These are phyloP conservation scores for Pleurotus citrinopileatus DNA, from an alignment of 768 basidiomycete genomes.

Conservation along the genomic window DNA sequence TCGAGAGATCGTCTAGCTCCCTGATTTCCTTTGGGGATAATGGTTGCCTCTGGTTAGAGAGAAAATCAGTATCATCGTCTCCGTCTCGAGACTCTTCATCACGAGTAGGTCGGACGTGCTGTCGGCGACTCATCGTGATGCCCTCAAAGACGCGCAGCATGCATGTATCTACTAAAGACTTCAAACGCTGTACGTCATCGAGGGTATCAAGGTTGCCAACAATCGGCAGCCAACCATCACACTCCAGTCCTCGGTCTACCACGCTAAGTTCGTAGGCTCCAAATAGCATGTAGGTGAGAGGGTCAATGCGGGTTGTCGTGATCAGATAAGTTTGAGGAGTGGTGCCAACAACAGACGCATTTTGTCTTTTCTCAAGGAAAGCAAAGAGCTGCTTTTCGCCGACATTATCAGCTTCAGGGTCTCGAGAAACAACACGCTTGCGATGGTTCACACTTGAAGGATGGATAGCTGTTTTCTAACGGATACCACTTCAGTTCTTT, in stretches of 20 bases:
- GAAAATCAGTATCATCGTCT: conserved; percentile 58
- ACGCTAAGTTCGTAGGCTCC: conserved; percentile 79
- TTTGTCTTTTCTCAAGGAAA: conserved; percentile 81
- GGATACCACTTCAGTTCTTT: conserved; percentile 7
- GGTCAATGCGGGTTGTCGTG: conserved; percentile 81
- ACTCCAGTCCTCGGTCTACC: conserved; percentile 71
- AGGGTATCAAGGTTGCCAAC: conserved; percentile 69
- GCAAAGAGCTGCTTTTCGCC: conserved; percentile 77
- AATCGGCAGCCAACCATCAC: conserved; percentile 89
- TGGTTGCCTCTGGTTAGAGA: conserved; percentile 39
- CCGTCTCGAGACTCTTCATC: conserved; percentile 49
- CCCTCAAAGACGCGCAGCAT: conserved; percentile 92
- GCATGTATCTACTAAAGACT: conserved; percentile 74
- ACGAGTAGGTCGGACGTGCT: conserved; percentile 28
- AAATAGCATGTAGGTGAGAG: conserved; percentile 87
- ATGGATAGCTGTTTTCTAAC: conserved; percentile 74
- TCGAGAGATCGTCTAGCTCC: conserved; percentile 73
- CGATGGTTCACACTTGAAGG: conserved; percentile 83
- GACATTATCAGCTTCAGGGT: conserved; percentile 17
- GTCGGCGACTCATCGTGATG: conserved; percentile 48
- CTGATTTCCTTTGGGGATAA: conserved; percentile 67
- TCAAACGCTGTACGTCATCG: conserved; percentile 82
- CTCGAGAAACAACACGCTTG: conserved; percentile 40
- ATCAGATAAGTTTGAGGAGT: conserved; percentile 67
- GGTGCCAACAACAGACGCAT: conserved; percentile 48